Evolutionary conservation across 2,329 filamentous ascomycete species (phyloP), one percentile per base, ranked within the genome.

Genomic region (Huntiella omanensis): DNA sequence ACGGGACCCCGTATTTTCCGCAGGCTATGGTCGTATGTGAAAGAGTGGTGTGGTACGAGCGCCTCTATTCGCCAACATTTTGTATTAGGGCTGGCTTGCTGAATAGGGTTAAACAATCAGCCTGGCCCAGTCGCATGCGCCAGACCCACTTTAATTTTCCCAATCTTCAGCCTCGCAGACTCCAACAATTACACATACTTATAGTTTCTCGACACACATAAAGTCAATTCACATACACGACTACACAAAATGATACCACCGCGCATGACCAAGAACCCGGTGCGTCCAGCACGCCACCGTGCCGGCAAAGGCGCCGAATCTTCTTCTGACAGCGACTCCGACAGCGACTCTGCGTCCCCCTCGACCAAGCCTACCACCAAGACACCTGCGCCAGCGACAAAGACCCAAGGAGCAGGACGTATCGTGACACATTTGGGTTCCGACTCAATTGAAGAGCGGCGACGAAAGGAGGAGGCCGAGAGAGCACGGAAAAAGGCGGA

Each of bases 181-280:
- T 28, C 2, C 22, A 28, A 28, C 7, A 28, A 2, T 28, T 28
- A 10, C 22, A 28, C 22, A 8, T 28, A 28, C 22, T 28, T 28
- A 3, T 28, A 10, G 22, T 28, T 10, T 7, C 7, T 28, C 7
- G 1, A 28, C 22, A 28, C 22, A 28, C 6, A 7, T 10, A 28
- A 3, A 28, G 8, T 28, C 22, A 28, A 28, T 28, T 28, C 22
- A 7, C 8, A 28, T 28, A 28, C 22, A 28, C 22, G 7, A 40
- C 11, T n/a, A 32, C 40, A 40, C 33, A 43, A 22, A 33, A 75
- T 73, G 71, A 78, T 82, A 51, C 75, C 79, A 10, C 86, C 83
- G 60, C 82, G 83, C 57, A 94, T 96, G 83, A 96, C 88, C 52
- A 86, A 87, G 52, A 94, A 95, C 58, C 86, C 84, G 3, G 64